Evolutionary conservation across 306 rosid genomes (phyloP).

Genomic region (Dalbergia cultrata): DNA sequence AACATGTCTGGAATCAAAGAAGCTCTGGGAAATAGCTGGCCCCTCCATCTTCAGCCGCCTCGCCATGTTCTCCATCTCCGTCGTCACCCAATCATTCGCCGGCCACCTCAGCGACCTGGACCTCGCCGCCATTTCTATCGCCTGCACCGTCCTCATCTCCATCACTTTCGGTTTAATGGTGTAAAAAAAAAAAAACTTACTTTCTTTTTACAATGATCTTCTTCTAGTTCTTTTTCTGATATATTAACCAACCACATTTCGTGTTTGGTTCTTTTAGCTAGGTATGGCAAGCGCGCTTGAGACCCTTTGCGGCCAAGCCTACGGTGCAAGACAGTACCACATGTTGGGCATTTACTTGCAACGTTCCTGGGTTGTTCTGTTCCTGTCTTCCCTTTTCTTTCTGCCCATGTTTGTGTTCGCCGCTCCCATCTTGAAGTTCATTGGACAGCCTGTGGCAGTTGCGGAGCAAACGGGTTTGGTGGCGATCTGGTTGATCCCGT

Average conservation of each 20-base stretch:
- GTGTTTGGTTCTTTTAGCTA: slow-evolving; percentile 46
- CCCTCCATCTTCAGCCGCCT: slow-evolving; percentile 84
- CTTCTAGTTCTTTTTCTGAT: neutral
- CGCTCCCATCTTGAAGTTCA: slow-evolving; percentile 63
- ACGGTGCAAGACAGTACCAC: slow-evolving; percentile 66
- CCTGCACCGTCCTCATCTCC: slow-evolving; percentile 71
- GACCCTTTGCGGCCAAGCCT: slow-evolving; percentile 82
- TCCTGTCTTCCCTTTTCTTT: slow-evolving; percentile 54
- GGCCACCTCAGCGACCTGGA: slow-evolving; percentile 75
- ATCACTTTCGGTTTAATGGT: slow-evolving; percentile 77
- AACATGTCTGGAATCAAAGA: slow-evolving; percentile 61
- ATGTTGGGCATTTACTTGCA: slow-evolving; percentile 72
- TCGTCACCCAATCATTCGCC: slow-evolving; percentile 70
- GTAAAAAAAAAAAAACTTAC: neutral
- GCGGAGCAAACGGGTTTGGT: slow-evolving; percentile 71
- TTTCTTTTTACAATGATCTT: neutral
- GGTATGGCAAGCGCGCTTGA: slow-evolving; percentile 90
- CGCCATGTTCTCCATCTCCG: slow-evolving; percentile 77
- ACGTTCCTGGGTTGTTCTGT: slow-evolving; percentile 76
- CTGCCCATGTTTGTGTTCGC: slow-evolving; percentile 70
- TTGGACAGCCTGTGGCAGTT: slow-evolving; percentile 59
- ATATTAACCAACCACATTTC: neutral
- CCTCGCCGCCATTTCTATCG: slow-evolving; percentile 74
- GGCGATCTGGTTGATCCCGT: slow-evolving; percentile 69
- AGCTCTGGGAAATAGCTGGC: slow-evolving; percentile 70